A percentile compares a stretch with the other conserved stretches of the same genome.
Evolutionary conservation across 1,284 basidiomycete species (phyloP).

Genomic region (Ceratobasidium theobromae): DNA sequence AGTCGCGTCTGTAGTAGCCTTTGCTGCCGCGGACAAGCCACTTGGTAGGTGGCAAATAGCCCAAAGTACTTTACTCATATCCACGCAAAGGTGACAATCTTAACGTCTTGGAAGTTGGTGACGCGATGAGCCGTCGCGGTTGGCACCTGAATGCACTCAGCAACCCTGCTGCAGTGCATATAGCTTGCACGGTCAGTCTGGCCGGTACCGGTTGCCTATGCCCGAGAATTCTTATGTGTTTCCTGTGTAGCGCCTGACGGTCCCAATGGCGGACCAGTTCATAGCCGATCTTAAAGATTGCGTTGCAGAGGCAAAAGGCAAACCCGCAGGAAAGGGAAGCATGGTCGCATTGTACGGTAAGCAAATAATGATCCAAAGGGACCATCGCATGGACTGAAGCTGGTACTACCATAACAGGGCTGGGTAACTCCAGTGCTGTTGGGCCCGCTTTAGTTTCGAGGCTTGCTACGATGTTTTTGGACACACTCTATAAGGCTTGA

Average conservation of each 20-base stretch:
- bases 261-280: conserved; percentile 74
- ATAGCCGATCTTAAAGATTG: conserved; percentile 80
- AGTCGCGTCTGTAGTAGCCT: conserved; percentile 88
- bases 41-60: neutral
- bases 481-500: conserved; percentile 78
- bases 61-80: neutral
- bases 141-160: conserved; percentile 91
- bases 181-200: conserved; percentile 83
- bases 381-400: neutral
- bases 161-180: conserved; percentile 83
- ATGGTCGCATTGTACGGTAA: conserved; percentile 88
- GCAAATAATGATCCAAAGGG: conserved; percentile 41
- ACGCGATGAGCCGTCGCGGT: conserved; percentile 79
- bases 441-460: conserved; percentile 88
- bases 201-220: neutral
- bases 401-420: conserved; percentile 52
- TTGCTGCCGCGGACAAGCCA: conserved; percentile 47
- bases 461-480: conserved; percentile 78
- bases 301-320: conserved; percentile 61
- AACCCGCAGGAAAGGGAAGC: conserved; percentile 65
- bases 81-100: conserved; percentile 55
- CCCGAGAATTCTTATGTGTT: neutral
- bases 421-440: conserved; percentile 83
- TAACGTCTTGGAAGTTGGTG: conserved; percentile 85
- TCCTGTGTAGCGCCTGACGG: conserved; percentile 63